Evolutionary conservation across 441 rosid genomes (phyloP).

Genomic region (Gossypium laxum): DNA sequence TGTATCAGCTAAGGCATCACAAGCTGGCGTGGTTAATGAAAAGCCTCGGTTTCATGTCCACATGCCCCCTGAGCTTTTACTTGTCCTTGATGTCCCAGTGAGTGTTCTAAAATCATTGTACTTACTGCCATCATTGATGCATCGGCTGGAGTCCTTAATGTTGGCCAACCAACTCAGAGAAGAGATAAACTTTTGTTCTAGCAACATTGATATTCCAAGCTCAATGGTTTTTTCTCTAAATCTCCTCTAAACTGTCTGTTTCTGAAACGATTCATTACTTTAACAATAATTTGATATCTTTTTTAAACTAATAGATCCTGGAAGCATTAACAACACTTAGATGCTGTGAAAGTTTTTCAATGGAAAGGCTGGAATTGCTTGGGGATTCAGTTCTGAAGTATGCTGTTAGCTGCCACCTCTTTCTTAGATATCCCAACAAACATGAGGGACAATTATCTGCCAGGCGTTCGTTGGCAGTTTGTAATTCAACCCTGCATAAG

Average conservation of each 20-base stretch:
- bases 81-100: conserved; percentile 39
- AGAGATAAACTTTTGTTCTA: conserved; percentile 45
- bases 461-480: conserved; percentile 36
- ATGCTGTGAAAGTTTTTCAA: conserved; percentile 67
- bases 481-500: conserved; percentile 61
- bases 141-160: conserved; percentile 75
- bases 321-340: conserved; percentile 73
- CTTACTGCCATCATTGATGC: conserved; percentile 78
- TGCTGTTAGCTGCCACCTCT: conserved; percentile 63
- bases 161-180: conserved; percentile 81
- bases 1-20: conserved; percentile 25
- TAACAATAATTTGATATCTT: background rate
- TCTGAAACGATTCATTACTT: background rate
- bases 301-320: conserved; percentile 43
- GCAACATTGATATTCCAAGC: conserved; percentile 45
- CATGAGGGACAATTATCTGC: conserved; percentile 66
- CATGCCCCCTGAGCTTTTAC: conserved; percentile 87
- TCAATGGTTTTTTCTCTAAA: conserved; percentile 41
- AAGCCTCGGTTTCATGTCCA: conserved; percentile 46
- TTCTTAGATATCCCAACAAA: conserved; percentile 53
- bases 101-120: conserved; percentile 49
- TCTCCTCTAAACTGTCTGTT: conserved; percentile 8
- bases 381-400: conserved; percentile 93
- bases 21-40: conserved; percentile 23
- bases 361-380: conserved; percentile 94